These are phyloP conservation scores for Rhodotorula kratochvilovae DNA, from an alignment of 768 basidiomycete species.

Conservation along the genomic window DNA sequence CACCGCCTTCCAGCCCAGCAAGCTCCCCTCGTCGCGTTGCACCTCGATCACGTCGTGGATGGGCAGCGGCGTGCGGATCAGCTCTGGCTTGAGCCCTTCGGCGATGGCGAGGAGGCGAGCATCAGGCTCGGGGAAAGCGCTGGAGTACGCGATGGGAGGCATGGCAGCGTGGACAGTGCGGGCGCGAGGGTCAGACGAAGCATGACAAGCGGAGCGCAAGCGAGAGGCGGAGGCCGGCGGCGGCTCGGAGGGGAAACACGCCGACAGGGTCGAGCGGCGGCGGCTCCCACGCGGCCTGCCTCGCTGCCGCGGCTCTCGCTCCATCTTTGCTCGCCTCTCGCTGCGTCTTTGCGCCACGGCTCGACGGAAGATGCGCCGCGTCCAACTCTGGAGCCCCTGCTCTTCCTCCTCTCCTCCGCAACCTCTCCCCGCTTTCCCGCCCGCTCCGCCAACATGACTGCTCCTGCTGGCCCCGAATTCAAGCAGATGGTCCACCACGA, in stretches of 20 bases:
- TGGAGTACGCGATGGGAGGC: not conserved
- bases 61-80: not conserved
- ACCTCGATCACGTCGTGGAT: not conserved
- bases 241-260: too few species aligned
- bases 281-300: too few species aligned
- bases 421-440: not conserved
- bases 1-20: not conserved
- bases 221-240: too few species aligned
- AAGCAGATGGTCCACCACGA: not conserved
- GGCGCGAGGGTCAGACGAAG: too few species aligned
- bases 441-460: not conserved
- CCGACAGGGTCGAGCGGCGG: too few species aligned
- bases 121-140: not conserved
- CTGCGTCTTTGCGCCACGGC: too few species aligned
- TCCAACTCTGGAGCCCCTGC: not conserved
- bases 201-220: too few species aligned
- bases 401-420: not conserved
- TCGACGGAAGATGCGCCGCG: too few species aligned
- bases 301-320: too few species aligned
- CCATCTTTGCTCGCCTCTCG: too few species aligned
- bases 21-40: not conserved
- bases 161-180: too few species aligned
- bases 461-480: not conserved
- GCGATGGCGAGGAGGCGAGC: not conserved
- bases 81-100: not conserved